These are phyloP conservation scores for Coleophoma crateriformis DNA, from an alignment of 2,329 filamentous ascomycete species.

Conservation along the genomic window DNA sequence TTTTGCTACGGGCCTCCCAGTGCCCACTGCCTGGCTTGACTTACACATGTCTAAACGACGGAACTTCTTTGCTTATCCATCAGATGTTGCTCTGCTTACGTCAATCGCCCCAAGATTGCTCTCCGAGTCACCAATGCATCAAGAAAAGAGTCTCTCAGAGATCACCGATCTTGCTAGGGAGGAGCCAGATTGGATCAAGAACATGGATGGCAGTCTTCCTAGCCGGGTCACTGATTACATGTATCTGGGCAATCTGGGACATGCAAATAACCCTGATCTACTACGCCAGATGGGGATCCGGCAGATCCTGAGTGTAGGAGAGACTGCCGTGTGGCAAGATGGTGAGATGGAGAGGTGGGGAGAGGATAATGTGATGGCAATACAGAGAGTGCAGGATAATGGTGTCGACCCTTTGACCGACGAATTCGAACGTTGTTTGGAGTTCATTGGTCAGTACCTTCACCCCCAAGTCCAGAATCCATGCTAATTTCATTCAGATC, in stretches of 20 bases:
- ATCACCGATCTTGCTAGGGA: constrained; percentile 46
- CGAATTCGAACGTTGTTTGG: constrained; percentile 79
- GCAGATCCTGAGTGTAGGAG: constrained; percentile 87
- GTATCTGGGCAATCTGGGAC: constrained; percentile 89
- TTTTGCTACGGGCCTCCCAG: constrained; percentile 76
- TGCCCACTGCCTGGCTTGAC: constrained; percentile 81
- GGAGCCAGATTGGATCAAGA: constrained; percentile 75
- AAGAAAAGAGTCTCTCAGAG: constrained; percentile 44
- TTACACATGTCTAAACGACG: constrained; percentile 75
- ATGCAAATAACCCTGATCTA: constrained; percentile 90
- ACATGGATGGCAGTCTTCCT: constrained; percentile 84
- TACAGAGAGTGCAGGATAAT: constrained; percentile 91
- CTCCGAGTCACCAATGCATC: constrained; percentile 55
- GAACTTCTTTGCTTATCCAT: constrained; percentile 95
- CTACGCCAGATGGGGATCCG: constrained; percentile 75
- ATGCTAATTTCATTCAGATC: constrained; percentile 48
- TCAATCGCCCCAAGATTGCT: constrained; percentile 72
- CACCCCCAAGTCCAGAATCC: constrained; percentile 1
- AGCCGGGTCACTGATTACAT: constrained; percentile 88
- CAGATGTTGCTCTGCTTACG: constrained; percentile 78
- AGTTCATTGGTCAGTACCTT: constrained; percentile 78
- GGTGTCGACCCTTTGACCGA: constrained; percentile 87
- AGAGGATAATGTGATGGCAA: constrained; percentile 68
- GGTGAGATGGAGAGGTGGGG: constrained; percentile 70
- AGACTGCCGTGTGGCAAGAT: constrained; percentile 76